phyloP scores from a whole-genome alignment of 2,329 filamentous ascomycete genomes.

The Venturia carpophila region DNA sequence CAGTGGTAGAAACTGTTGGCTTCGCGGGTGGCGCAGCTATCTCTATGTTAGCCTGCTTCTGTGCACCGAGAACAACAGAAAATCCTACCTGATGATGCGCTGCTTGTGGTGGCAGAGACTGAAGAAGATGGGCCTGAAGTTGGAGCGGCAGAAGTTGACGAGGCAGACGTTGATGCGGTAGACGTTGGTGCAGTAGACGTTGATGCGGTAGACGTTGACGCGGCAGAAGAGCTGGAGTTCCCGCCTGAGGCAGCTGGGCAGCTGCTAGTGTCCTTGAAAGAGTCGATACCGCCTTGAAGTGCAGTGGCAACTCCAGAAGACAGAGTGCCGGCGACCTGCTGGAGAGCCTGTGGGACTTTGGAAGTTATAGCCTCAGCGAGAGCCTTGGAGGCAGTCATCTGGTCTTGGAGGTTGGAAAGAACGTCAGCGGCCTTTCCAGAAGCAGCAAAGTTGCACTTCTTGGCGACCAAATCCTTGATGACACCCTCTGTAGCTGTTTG shows the following conservation, averaged over 20 bases:
- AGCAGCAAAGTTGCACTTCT: neutral
- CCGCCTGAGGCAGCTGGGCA: conserved; percentile 5
- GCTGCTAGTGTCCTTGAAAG: conserved; percentile 20
- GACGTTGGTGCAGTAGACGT: neutral
- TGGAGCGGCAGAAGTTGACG: neutral
- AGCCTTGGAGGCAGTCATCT: conserved; percentile 7
- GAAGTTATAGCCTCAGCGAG: conserved; percentile 5
- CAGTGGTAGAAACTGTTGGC: neutral
- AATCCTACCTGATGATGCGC: neutral
- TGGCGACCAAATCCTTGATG: neutral
- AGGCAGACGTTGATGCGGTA: neutral
- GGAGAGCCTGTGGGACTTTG: neutral
- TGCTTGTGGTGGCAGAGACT: neutral
- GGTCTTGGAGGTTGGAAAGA: neutral
- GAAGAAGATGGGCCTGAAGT: neutral
- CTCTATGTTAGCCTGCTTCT: neutral
- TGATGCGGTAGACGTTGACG: neutral
- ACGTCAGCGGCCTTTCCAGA: neutral
- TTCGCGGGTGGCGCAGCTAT: neutral
- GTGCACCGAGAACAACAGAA: too few relatives aligned
- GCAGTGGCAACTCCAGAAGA: conserved; percentile 27
- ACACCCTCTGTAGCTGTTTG: neutral
- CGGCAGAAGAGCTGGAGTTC: neutral
- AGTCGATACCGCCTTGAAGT: conserved; percentile 28
- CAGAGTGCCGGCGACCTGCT: neutral